Base-by-base conservation (phyloP, 345 rosid species). In the Eucalyptus marginata region DNA sequence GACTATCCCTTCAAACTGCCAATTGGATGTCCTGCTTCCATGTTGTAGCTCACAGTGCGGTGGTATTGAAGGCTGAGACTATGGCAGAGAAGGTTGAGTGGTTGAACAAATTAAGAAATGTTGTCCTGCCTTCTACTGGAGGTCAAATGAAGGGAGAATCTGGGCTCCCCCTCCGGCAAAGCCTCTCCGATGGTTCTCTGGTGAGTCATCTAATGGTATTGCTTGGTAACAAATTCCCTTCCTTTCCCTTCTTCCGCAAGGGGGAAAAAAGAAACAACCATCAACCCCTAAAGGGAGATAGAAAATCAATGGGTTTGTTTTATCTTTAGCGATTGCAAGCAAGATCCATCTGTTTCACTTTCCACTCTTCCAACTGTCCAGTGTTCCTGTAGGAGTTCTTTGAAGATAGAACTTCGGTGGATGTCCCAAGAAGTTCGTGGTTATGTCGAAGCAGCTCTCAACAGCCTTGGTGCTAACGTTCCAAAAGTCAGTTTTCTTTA, bases 391-490 rank as follows among this genome's bases (percentile, higher is more conserved):
- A 36, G 83, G 46, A 36, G 46, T 36, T 36, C 83, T 76, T 18
- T 6, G 83, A 76, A 36, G 27, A 76, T 76, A 22, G 99, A 97
- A 92, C 96, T 97, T 43, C 93, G 98, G 87, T 97, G 99, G 99
- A 97, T 97, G 99, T 96, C 98, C 64, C 99, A 97, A 90, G 99
- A 97, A 96, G 99, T 97, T 18, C 98, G 99, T 40, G 98, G 99
- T 90, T 97, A 97, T 88, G 97, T 97, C 4, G 99, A 96, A 95
- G 99, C 99, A 68, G 99, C 96, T 89, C 93, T 97, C 86, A 96
- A 97, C 92, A 97, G 99, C 87, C 92, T 97, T 76, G 98, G 95
- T 89, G 98, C 99, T 85, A 97, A 97, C 90, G 98, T 97, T 89
- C 98, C 99, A 81, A 97, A 97, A 91, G 99, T 96, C 46, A 80